Conservation (phyloP, 2,329 filamentous ascomycete genomes). For the Aspergillus intermedius region DNA sequence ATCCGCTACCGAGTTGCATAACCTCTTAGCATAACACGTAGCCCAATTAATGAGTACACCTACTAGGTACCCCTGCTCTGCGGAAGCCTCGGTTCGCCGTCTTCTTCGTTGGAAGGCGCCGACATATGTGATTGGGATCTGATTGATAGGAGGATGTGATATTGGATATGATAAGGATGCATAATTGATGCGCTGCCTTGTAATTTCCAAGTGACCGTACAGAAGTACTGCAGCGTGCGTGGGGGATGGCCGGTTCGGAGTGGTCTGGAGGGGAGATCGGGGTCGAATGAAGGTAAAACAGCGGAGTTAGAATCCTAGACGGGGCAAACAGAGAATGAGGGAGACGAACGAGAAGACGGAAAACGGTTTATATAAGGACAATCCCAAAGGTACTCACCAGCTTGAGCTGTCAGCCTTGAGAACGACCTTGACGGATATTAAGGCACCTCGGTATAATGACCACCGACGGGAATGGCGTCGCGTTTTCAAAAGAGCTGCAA, state of each 20-base stretch:
- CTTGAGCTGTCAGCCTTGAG: background rate
- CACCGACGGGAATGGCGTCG: background rate
- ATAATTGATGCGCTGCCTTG: too few species aligned
- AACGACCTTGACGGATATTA: background rate
- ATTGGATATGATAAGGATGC: too few species aligned
- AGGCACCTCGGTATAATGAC: background rate
- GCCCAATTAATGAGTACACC: background rate
- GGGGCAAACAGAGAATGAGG: background rate
- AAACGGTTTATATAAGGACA: background rate
- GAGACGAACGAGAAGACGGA: background rate
- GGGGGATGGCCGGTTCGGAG: too few species aligned
- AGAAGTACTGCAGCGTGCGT: too few species aligned
- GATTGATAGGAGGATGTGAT: too few species aligned
- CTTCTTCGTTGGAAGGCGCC: too few species aligned
- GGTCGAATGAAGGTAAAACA: background rate
- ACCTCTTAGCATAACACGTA: background rate
- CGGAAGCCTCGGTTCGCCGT: too few species aligned
- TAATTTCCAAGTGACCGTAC: too few species aligned
- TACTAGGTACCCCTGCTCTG: too few species aligned
- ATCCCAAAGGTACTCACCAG: conserved; percentile 1
- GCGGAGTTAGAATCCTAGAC: too few species aligned
- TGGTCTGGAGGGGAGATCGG: background rate
- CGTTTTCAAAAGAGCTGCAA: too few species aligned
- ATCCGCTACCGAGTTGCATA: background rate
- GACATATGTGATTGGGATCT: too few species aligned